Percentiles rank a stretch among this genome's conserved stretches.
Evolutionary conservation across 1,284 basidiomycete species (phyloP).

Genomic region (Ceratobasidium sp.): DNA sequence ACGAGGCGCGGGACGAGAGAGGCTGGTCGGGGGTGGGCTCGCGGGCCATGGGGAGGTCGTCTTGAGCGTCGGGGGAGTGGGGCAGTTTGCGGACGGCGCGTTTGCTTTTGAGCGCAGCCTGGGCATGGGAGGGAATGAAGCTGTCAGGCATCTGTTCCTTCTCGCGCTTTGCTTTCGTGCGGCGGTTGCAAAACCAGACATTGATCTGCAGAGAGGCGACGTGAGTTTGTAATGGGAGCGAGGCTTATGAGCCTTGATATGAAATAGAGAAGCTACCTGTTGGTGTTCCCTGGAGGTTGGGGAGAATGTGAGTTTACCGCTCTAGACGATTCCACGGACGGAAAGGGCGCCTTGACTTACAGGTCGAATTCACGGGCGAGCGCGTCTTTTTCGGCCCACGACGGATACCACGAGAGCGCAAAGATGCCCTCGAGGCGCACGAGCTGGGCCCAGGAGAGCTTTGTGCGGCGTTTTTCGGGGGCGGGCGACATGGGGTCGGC

Average conservation of each 20-base stretch:
- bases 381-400: constrained; percentile 17
- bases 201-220: constrained; percentile 38
- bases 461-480: constrained; percentile 8
- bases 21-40: constrained; percentile 2
- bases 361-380: constrained; percentile 28
- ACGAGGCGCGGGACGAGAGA: constrained; percentile 14
- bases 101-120: constrained; percentile 31
- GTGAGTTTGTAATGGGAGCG: constrained; percentile 12
- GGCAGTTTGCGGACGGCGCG: not conserved
- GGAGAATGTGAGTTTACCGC: constrained; percentile 6
- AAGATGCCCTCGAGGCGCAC: constrained; percentile 18
- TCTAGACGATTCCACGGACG: constrained; percentile 29
- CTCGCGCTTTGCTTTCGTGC: constrained; percentile 39
- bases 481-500: too few species aligned
- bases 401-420: constrained; percentile 17
- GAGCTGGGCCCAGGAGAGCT: constrained; percentile 16
- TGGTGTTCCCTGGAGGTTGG: constrained; percentile 40
- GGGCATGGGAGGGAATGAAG: constrained; percentile 37
- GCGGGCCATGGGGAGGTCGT: not conserved
- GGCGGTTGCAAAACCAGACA: constrained; percentile 36
- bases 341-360: constrained; percentile 8
- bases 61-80: not conserved
- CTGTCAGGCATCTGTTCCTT: constrained; percentile 32
- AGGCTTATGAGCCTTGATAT: too few species aligned
- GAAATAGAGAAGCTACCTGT: constrained; percentile 41